Conservation (phyloP, 2,329 filamentous ascomycete genomes). For the Teratosphaeria viscida region DNA sequence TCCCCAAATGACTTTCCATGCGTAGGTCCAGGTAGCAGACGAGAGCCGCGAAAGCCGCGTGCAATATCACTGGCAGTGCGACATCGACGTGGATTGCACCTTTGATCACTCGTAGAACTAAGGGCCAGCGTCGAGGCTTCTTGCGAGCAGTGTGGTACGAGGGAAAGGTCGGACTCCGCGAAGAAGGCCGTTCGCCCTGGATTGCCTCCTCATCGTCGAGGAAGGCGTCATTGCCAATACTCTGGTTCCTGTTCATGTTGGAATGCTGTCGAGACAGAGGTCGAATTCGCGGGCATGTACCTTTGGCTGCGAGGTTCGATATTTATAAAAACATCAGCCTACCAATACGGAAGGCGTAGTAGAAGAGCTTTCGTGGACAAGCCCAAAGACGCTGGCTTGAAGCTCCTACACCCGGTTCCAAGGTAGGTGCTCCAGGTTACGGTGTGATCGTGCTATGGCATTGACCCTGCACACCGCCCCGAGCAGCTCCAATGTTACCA, state of each 20-base stretch:
- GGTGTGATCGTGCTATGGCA: not conserved
- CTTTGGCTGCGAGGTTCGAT: not conserved
- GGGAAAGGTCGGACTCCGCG: slow-evolving; percentile 28
- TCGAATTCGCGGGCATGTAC: not conserved
- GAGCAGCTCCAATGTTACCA: not conserved
- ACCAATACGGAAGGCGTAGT: not conserved
- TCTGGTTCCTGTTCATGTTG: not conserved
- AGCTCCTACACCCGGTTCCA: not conserved
- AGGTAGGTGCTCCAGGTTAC: not conserved
- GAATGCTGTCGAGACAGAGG: not conserved
- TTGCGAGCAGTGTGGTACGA: slow-evolving; percentile 35
- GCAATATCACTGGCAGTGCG: slow-evolving; percentile 45
- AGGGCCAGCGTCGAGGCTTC: slow-evolving; percentile 47
- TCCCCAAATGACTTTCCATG: slow-evolving; percentile 37
- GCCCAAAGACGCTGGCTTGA: not conserved
- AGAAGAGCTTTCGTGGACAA: not conserved
- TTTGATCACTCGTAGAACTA: slow-evolving; percentile 55
- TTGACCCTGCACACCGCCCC: not conserved
- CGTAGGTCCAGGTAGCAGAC: slow-evolving; percentile 46
- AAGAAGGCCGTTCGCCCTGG: not conserved
- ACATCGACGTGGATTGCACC: slow-evolving; percentile 53
- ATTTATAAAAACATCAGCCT: not conserved
- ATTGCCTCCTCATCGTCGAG: not conserved
- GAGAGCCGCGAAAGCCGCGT: slow-evolving; percentile 48
- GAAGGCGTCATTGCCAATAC: not conserved